These are phyloP conservation scores for Boletus patriciae DNA, from an alignment of 768 basidiomycete genomes.

Conservation along the genomic window DNA sequence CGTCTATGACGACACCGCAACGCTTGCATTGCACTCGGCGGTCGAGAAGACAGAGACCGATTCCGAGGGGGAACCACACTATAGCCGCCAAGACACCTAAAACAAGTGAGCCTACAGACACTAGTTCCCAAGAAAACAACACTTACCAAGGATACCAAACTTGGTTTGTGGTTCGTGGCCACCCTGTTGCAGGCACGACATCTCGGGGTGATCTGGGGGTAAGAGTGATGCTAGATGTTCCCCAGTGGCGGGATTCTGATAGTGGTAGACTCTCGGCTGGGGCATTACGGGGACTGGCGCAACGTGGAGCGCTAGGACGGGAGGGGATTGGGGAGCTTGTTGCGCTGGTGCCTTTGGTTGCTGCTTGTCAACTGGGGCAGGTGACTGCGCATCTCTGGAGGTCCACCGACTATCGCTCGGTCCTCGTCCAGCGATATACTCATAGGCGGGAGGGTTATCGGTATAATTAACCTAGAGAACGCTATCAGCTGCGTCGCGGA, in stretches of 20 bases:
- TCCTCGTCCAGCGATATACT: slow-evolving; percentile 34
- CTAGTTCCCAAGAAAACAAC: neutral
- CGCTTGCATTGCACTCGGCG: slow-evolving; percentile 61
- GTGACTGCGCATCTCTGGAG: slow-evolving; percentile 12
- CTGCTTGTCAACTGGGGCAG: slow-evolving; percentile 12
- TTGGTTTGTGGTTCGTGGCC: slow-evolving; percentile 61
- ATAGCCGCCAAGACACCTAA: slow-evolving; percentile 78
- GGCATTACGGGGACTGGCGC: slow-evolving; percentile 35
- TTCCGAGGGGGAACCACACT: slow-evolving; percentile 83
- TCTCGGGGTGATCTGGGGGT: slow-evolving; percentile 79
- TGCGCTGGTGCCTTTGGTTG: slow-evolving; percentile 11
- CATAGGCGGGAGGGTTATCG: slow-evolving; percentile 53
- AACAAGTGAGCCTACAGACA: neutral
- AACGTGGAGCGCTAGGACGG: slow-evolving; percentile 23
- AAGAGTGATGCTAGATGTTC: slow-evolving; percentile 60
- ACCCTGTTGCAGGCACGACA: slow-evolving; percentile 81
- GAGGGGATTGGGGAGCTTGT: slow-evolving; percentile 6
- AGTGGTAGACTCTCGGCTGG: slow-evolving; percentile 62
- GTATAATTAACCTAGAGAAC: slow-evolving; percentile 16
- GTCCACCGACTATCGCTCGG: slow-evolving; percentile 28
- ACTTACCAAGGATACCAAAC: slow-evolving; percentile 70
- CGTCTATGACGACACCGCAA: slow-evolving; percentile 42
- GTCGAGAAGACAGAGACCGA: slow-evolving; percentile 77
- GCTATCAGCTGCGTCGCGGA: neutral
- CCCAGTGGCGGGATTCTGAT: slow-evolving; percentile 60